phyloP scores from a whole-genome alignment of 805 yeast genomes.

The Peterozyma toletana region DNA sequence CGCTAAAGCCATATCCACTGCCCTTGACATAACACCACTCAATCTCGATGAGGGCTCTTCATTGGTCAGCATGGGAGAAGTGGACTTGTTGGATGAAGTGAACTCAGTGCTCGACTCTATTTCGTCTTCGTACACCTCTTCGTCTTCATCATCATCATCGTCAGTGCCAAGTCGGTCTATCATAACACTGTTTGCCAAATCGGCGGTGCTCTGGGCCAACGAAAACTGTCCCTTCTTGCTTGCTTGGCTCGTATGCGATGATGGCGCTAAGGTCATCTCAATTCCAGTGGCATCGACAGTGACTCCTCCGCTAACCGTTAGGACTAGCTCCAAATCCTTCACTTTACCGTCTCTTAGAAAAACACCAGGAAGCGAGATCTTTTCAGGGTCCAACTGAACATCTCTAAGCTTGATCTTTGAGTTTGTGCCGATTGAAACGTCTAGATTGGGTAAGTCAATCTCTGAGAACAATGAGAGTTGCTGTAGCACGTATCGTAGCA shows the following conservation, averaged over 20 bases:
- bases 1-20: conserved; percentile 62
- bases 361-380: conserved; percentile 58
- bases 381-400: conserved; percentile 67
- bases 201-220: conserved; percentile 67
- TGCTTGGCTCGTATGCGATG: conserved; percentile 12
- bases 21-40: conserved; percentile 52
- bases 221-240: conserved; percentile 27
- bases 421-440: conserved; percentile 64
- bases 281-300: conserved; percentile 51
- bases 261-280: conserved; percentile 36
- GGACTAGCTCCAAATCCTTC: conserved; percentile 43
- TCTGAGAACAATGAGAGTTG: conserved; percentile 78
- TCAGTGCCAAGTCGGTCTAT: conserved; percentile 15
- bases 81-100: neutral
- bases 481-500: conserved; percentile 71
- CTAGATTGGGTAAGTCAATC: conserved; percentile 73
- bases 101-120: conserved; percentile 2
- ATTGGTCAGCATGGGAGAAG: neutral
- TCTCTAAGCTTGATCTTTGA: conserved; percentile 44
- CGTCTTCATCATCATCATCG: conserved; percentile 18
- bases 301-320: conserved; percentile 69
- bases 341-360: conserved; percentile 56
- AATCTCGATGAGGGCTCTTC: conserved; percentile 26
- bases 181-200: conserved; percentile 56
- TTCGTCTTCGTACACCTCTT: conserved; percentile 10